These are phyloP conservation scores for Mycena filopes DNA, from an alignment of 768 basidiomycete genomes.

Conservation along the genomic window DNA sequence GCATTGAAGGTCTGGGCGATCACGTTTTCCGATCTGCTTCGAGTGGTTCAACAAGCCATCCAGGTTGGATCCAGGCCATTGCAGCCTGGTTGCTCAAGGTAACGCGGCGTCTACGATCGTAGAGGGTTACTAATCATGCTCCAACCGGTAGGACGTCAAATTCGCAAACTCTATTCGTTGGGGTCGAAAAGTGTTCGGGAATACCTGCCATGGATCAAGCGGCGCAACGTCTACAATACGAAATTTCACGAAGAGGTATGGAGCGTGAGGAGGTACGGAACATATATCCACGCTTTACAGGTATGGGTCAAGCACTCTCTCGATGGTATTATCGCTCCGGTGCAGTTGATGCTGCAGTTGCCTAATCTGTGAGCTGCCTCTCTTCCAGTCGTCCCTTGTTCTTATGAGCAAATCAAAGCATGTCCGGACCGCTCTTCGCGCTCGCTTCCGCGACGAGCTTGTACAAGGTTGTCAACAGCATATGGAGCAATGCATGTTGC, in stretches of 20 bases:
- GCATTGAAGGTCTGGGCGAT: slow-evolving; percentile 10
- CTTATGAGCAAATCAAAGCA: slow-evolving; percentile 45
- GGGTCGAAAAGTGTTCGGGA: slow-evolving; percentile 60
- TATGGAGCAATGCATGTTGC: slow-evolving; percentile 83
- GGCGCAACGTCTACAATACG: slow-evolving; percentile 56
- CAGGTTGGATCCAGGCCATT: slow-evolving; percentile 11
- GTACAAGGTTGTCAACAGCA: slow-evolving; percentile 79
- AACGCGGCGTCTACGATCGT: too few relatives aligned
- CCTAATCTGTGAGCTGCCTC: slow-evolving; percentile 66
- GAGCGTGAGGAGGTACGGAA: slow-evolving; percentile 18
- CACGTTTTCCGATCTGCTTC: slow-evolving; percentile 13
- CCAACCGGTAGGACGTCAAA: slow-evolving; percentile 47
- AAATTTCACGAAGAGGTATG: slow-evolving; percentile 66
- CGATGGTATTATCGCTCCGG: slow-evolving; percentile 82
- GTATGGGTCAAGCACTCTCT: slow-evolving; percentile 77
- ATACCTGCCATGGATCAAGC: slow-evolving; percentile 53
- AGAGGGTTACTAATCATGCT: slow-evolving; percentile 48
- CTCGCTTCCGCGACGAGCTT: slow-evolving; percentile 68
- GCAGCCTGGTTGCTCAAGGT: slow-evolving; percentile 25
- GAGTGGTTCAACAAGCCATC: background rate
- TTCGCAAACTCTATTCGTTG: slow-evolving; percentile 55
- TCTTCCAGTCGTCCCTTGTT: slow-evolving; percentile 7
- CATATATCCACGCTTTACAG: slow-evolving; percentile 47
- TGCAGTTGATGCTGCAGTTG: slow-evolving; percentile 77
- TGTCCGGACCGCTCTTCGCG: slow-evolving; percentile 60